Conservation (phyloP, 2,329 filamentous ascomycete species). For the Arthrocladium fulminans region DNA sequence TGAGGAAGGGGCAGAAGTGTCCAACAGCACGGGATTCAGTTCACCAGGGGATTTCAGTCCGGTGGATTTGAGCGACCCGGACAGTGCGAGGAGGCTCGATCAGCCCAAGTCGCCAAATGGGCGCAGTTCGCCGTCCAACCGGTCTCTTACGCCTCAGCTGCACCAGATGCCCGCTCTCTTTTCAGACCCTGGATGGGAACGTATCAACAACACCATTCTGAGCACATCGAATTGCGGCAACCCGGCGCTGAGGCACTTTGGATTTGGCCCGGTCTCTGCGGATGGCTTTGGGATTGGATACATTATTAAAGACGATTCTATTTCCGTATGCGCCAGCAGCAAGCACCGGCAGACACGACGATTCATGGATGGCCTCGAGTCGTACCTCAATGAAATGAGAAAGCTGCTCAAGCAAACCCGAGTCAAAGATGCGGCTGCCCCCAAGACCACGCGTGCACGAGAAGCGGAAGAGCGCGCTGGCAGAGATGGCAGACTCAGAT, state of each 20-base stretch:
- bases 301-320: constrained; percentile 91
- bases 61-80: constrained; percentile 24
- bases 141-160: constrained; percentile 29
- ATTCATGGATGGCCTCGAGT: constrained; percentile 81
- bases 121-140: constrained; percentile 31
- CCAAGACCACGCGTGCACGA: constrained; percentile 48
- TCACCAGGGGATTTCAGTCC: constrained; percentile 59
- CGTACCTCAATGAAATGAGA: constrained; percentile 82
- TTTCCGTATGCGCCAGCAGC: constrained; percentile 83
- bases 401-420: constrained; percentile 68
- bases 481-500: constrained; percentile 48
- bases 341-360: constrained; percentile 90
- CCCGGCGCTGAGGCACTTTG: constrained; percentile 86
- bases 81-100: constrained; percentile 23
- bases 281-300: constrained; percentile 97
- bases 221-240: constrained; percentile 99
- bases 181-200: constrained; percentile 84
- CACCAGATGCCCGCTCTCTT: constrained; percentile 66
- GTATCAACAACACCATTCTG: constrained; percentile 85
- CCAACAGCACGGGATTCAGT: constrained; percentile 43
- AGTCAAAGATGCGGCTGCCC: constrained; percentile 41
- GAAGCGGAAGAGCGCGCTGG: constrained; percentile 48
- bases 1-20: constrained; percentile 51
- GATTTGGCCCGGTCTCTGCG: constrained; percentile 86
- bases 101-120: constrained; percentile 30